A percentile compares a stretch with the other conserved stretches of the same genome.
phyloP scores from a whole-genome alignment of 768 basidiomycete genomes.

The Amylocystis lapponica region DNA sequence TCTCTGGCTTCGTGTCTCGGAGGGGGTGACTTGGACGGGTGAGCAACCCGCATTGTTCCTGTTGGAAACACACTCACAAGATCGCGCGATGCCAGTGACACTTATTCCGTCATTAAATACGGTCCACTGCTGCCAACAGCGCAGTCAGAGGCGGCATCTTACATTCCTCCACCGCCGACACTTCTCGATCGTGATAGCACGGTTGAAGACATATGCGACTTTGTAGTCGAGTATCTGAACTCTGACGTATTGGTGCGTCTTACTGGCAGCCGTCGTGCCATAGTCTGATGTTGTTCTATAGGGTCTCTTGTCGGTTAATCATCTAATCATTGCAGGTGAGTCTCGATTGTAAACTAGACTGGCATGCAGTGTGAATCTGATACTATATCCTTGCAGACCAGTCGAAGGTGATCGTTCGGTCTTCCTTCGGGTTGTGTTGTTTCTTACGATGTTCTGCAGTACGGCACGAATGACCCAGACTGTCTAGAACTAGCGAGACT shows the following conservation, averaged over 20 bases:
- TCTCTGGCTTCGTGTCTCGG: conserved; percentile 69
- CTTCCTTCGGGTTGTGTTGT: not conserved
- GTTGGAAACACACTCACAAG: no score
- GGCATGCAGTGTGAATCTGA: not conserved
- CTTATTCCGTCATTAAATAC: conserved; percentile 54
- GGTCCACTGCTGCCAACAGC: conserved; percentile 49
- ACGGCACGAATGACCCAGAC: conserved; percentile 51
- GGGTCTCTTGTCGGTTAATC: conserved; percentile 65
- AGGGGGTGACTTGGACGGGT: conserved; percentile 80
- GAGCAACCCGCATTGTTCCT: conserved; percentile 9
- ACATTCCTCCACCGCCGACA: conserved; percentile 28
- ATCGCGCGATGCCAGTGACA: conserved; percentile 56
- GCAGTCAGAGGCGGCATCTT: conserved; percentile 44
- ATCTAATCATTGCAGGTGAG: conserved; percentile 67
- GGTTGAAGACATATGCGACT: conserved; percentile 71
- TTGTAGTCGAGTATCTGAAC: conserved; percentile 78
- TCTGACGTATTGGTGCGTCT: conserved; percentile 68
- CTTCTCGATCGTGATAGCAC: conserved; percentile 38
- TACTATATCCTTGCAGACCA: conserved; percentile 43
- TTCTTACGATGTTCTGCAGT: conserved; percentile 16
- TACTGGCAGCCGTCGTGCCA: not conserved
- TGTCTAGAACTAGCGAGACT: conserved; percentile 57
- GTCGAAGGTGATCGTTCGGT: conserved; percentile 46
- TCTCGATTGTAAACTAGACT: not conserved
- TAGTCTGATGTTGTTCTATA: conserved; percentile 21